Base-by-base conservation (phyloP, 805 yeast genomes). In the Vanderwaltozyma tropicalis region DNA sequence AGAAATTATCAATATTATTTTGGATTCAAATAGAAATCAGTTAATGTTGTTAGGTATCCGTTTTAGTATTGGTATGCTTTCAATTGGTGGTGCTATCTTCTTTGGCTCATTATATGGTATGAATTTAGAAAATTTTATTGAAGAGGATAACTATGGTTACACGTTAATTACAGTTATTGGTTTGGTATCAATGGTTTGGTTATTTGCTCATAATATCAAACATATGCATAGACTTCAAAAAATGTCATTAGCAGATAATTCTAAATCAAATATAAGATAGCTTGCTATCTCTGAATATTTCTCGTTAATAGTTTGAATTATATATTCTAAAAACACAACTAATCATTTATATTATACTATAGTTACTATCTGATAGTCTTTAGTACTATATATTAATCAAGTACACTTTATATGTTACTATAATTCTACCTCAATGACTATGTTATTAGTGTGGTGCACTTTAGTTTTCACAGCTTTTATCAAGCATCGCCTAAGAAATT, bases 1-100 rank as follows among this genome's bases (percentile, higher is more conserved):
- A 57, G 98, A 92, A 57, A 87, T 92, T 50, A 87, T 88, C 42
- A 87, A 87, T 52, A 88, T 92, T 46, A 81, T 92, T 18, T 63
- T 92, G 41, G 99, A 92, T 56, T 81, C 96, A 1, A 89, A 92
- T 59, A 73, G 99, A 59, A 92, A 92, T 59, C 86, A 89, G 47
- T 68, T 92, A 42, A 87, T 92, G 96, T 58, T 87, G 21, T 65
- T 92, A 28, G 94, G 95, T 3, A 66, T 92, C 40, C 71, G 81
- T 48, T 85, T 86, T 56, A 79, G 92, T 35, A 77, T 86, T 19
- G 92, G 94, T 0, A 68, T 94, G 40, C 63, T 92, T 26, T 80
- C 95, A 3, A 65, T 88, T 51, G 94, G 94, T 2, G 73, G 79
- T 13, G 80, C 92, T 1, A 64, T 94, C 32, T 84, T 83, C 46